These are phyloP conservation scores for Fusarium agapanthi DNA, from an alignment of 2,329 filamentous ascomycete genomes.

Conservation along the genomic window DNA sequence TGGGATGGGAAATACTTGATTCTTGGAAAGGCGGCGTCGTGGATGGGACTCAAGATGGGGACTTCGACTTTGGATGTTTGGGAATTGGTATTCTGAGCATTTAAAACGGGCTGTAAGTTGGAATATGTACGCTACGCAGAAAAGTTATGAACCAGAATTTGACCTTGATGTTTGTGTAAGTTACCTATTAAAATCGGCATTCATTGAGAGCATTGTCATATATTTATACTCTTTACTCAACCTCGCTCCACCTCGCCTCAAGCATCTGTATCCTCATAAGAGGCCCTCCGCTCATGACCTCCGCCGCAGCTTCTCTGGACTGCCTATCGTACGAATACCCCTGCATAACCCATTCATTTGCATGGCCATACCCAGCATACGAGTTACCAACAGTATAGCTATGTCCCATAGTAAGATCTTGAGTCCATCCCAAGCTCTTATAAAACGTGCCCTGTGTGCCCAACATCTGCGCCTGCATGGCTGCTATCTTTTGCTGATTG, in stretches of 20 bases:
- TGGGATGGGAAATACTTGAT: constrained; percentile 43
- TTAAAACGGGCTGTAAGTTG: constrained; percentile 2
- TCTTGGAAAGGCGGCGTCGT: constrained; percentile 42
- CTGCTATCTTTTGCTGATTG: constrained; percentile 35
- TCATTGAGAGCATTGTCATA: not conserved
- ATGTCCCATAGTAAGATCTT: constrained; percentile 27
- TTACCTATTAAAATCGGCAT: not conserved
- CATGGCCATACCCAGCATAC: constrained; percentile 45
- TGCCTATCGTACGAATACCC: constrained; percentile 46
- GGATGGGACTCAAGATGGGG: constrained; percentile 34
- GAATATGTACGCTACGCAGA: not conserved
- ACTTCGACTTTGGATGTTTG: constrained; percentile 43
- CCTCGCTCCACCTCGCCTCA: constrained; percentile 47
- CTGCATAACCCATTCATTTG: constrained; percentile 42
- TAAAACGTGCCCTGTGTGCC: constrained; percentile 41
- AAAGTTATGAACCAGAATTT: not conserved
- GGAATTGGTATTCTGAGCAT: constrained; percentile 41
- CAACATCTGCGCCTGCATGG: constrained; percentile 39
- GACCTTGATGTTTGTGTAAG: not conserved
- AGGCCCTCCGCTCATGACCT: constrained; percentile 11
- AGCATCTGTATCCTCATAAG: constrained; percentile 40
- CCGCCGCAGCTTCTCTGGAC: constrained; percentile 27
- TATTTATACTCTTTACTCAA: constrained; percentile 39
- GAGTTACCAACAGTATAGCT: constrained; percentile 43
- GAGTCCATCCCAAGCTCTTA: constrained; percentile 32